Evolutionary conservation across 148 eudicot species (phyloP).

Genomic region (Heliosperma pusillum): DNA sequence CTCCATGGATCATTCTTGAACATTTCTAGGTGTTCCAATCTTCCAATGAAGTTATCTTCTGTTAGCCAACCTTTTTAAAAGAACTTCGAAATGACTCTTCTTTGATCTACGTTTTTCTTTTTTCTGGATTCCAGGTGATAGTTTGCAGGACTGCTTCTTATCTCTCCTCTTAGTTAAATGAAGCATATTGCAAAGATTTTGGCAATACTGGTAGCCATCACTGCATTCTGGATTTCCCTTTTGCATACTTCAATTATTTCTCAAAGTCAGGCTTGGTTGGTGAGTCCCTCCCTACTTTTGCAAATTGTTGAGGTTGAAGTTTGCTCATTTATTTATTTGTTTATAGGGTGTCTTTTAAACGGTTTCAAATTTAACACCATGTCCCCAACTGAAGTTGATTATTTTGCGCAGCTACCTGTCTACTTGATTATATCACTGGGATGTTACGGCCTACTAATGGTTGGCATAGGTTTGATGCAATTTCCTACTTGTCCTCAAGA

Average conservation of each 20-base stretch:
- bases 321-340: background rate
- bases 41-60: background rate
- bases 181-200: constrained; percentile 86
- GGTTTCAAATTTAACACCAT: background rate
- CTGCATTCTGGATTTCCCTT: constrained; percentile 70
- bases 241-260: constrained; percentile 57
- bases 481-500: no score
- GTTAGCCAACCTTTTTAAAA: background rate
- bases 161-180: constrained; percentile 33
- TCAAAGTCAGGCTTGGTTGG: constrained; percentile 73
- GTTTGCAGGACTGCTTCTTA: constrained; percentile 10
- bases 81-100: background rate
- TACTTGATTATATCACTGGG: no score
- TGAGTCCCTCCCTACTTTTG: constrained; percentile 35
- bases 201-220: constrained; percentile 56
- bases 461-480: no score
- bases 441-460: no score
- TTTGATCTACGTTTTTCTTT: background rate
- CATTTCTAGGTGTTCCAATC: background rate
- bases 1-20: background rate
- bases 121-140: background rate
- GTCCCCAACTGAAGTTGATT: background rate
- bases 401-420: no score
- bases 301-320: background rate
- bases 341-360: background rate